Conservation (phyloP, 805 yeast species). For the Saccharomycopsis amapae region DNA sequence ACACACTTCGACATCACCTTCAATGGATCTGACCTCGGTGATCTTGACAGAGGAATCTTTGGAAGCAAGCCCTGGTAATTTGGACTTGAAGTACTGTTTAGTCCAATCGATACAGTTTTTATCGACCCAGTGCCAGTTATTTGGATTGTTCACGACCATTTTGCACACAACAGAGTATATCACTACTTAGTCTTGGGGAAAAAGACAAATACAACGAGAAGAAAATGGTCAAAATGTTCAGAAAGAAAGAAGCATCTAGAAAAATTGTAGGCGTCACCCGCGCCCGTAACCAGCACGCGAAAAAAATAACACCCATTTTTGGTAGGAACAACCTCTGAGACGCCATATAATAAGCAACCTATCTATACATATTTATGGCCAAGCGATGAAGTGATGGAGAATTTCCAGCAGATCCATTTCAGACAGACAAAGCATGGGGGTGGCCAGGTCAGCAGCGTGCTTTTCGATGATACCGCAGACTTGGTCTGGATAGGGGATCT, state of each 20-base stretch:
- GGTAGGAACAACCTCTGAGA: too few relatives aligned
- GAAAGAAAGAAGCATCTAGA: too few relatives aligned
- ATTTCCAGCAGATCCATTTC: conserved; percentile 12
- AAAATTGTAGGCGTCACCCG: background rate
- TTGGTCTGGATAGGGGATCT: conserved; percentile 81
- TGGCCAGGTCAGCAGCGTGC: conserved; percentile 10
- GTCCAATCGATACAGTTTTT: conserved; percentile 95
- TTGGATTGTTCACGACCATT: conserved; percentile 95
- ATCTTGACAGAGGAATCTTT: conserved; percentile 30
- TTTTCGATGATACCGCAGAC: conserved; percentile 68
- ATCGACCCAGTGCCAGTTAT: conserved; percentile 99
- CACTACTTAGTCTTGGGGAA: background rate
- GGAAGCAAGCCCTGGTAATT: conserved; percentile 19
- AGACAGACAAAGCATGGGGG: conserved; percentile 6
- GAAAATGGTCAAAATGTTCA: too few relatives aligned
- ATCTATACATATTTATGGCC: too few relatives aligned
- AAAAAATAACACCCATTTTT: too few relatives aligned
- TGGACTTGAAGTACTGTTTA: conserved; percentile 61
- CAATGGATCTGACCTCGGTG: conserved; percentile 49
- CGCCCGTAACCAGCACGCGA: background rate
- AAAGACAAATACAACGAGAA: background rate
- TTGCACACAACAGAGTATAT: background rate
- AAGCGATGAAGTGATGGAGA: too few relatives aligned
- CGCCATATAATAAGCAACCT: too few relatives aligned
- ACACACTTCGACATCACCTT: conserved; percentile 95